Evolutionary conservation across 768 basidiomycete species (phyloP).

Genomic region (Hericium alpestre): DNA sequence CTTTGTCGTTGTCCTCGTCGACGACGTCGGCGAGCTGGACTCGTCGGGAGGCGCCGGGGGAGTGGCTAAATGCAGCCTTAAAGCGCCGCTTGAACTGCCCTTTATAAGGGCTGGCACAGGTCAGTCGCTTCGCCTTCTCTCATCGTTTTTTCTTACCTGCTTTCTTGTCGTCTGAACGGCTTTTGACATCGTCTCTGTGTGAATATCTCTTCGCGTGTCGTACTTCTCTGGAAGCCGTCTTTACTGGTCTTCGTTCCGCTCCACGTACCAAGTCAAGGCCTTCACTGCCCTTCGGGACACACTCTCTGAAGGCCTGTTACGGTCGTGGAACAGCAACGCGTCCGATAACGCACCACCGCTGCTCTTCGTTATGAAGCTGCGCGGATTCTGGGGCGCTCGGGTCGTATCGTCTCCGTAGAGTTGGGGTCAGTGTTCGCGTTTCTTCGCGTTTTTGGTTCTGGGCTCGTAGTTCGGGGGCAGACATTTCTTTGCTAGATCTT

Average conservation of each 20-base stretch:
- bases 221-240: too few species aligned
- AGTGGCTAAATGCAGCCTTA: background rate
- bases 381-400: constrained; percentile 34
- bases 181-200: background rate
- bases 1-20: background rate
- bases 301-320: constrained; percentile 56
- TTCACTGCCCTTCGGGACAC: constrained; percentile 23
- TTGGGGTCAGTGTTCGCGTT: constrained; percentile 31
- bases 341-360: constrained; percentile 30
- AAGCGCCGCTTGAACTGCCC: background rate
- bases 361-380: constrained; percentile 46
- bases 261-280: constrained; percentile 64
- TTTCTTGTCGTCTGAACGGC: background rate
- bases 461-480: constrained; percentile 61
- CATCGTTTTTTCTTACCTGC: background rate
- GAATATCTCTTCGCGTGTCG: background rate
- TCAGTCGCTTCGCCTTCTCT: background rate
- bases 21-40: background rate
- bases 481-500: constrained; percentile 25
- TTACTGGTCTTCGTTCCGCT: background rate
- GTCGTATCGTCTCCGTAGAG: constrained; percentile 47
- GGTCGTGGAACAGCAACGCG: constrained; percentile 53
- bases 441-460: constrained; percentile 22
- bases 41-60: background rate
- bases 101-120: background rate